These are phyloP conservation scores for Colletotrichum cuscutae DNA, from an alignment of 2,329 filamentous ascomycete species.

Conservation along the genomic window DNA sequence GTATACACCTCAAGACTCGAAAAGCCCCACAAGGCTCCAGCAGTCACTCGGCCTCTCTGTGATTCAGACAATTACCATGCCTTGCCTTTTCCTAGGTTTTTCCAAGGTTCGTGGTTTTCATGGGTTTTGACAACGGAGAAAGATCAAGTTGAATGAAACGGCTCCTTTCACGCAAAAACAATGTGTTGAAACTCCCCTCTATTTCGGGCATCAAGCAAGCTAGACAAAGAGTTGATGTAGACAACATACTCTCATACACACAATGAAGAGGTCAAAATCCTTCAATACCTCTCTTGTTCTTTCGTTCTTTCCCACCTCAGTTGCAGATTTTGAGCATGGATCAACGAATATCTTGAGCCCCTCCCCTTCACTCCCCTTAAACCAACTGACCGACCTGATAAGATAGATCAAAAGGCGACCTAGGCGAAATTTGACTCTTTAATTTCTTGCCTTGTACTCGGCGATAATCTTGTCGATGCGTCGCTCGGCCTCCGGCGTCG, in stretches of 20 bases:
- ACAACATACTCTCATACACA: not conserved
- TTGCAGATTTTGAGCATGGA: not conserved
- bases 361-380: no score
- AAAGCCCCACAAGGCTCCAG: not conserved
- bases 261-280: not conserved
- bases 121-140: not conserved
- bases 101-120: not conserved
- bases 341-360: not conserved
- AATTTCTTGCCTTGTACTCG: slow-evolving; percentile 12
- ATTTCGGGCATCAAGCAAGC: not conserved
- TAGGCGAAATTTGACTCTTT: not conserved
- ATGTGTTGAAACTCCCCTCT: not conserved
- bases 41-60: not conserved
- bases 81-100: no score
- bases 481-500: slow-evolving; percentile 54
- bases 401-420: not conserved
- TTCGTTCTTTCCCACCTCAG: not conserved
- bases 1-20: not conserved
- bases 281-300: not conserved
- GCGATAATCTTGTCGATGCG: slow-evolving; percentile 49
- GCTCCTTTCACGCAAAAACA: not conserved
- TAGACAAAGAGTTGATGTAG: not conserved
- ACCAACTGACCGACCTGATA: not conserved
- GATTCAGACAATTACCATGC: not conserved
- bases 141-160: not conserved